A percentile compares a stretch with the other conserved stretches of the same genome.
phyloP scores from a whole-genome alignment of 257 asterid species.

The Solanum etuberosum region DNA sequence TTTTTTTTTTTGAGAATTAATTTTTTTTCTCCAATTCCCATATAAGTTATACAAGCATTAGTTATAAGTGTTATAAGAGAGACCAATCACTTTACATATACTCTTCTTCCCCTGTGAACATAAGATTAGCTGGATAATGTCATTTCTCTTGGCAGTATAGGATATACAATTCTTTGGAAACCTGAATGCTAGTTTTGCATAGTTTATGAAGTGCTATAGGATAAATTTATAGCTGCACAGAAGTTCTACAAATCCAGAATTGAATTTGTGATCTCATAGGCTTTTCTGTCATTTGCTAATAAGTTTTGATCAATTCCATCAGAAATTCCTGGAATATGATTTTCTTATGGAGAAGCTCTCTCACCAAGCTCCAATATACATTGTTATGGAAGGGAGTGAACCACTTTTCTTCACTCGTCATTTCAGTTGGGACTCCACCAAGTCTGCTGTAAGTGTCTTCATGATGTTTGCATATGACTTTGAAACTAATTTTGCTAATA shows the following conservation, averaged over 20 bases:
- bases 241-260: not conserved
- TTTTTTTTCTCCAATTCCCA: not conserved
- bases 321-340: slow-evolving; percentile 86
- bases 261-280: not conserved
- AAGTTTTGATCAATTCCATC: slow-evolving; percentile 4
- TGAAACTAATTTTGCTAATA: slow-evolving; percentile 6
- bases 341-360: slow-evolving; percentile 81
- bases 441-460: slow-evolving; percentile 59
- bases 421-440: slow-evolving; percentile 82
- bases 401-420: slow-evolving; percentile 87
- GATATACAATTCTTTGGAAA: not conserved
- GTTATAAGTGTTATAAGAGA: not conserved
- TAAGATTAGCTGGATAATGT: not conserved
- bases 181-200: not conserved
- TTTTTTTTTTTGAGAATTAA: no score
- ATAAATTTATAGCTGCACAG: not conserved
- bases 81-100: not conserved
- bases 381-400: slow-evolving; percentile 85
- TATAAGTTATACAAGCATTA: not conserved
- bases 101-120: not conserved
- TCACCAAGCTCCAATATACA: slow-evolving; percentile 58
- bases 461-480: not conserved
- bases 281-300: not conserved
- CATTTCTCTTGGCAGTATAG: not conserved
- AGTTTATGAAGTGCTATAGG: not conserved